phyloP scores from a whole-genome alignment of 2,329 filamentous ascomycete genomes.

The Cladophialophora carrionii region DNA sequence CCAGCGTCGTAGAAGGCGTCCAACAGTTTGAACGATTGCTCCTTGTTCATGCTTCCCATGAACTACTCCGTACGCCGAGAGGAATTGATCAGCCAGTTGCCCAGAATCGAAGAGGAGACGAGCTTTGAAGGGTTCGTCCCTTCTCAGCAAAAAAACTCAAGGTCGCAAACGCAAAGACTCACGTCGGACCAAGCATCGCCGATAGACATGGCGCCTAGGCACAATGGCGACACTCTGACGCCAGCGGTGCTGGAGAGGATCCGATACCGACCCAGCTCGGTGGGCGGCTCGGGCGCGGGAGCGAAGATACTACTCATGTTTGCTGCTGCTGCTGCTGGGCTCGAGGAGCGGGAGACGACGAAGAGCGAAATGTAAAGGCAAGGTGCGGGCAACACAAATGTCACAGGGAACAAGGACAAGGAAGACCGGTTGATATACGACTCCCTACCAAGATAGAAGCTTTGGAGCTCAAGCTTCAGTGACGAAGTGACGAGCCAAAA shows the following conservation, averaged over 20 bases:
- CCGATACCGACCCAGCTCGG: conserved; percentile 66
- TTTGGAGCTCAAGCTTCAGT: not conserved
- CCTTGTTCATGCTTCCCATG: conserved; percentile 60
- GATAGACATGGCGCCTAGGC: conserved; percentile 47
- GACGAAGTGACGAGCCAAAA: not conserved
- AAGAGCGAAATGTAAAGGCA: not conserved
- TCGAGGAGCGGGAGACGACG: not conserved
- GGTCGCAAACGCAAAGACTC: conserved; percentile 42
- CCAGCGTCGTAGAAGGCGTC: conserved; percentile 67
- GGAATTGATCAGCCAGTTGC: conserved; percentile 41
- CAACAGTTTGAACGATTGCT: conserved; percentile 64
- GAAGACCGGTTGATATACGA: not conserved
- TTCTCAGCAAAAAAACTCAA: not conserved
- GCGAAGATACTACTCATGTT: conserved; percentile 37
- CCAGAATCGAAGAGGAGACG: not conserved
- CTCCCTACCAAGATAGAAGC: not conserved
- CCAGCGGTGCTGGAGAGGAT: conserved; percentile 68
- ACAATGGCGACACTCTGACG: conserved; percentile 68
- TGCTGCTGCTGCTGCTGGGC: not conserved
- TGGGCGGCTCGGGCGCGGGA: conserved; percentile 58
- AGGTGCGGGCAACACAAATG: not conserved
- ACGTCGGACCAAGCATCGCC: conserved; percentile 43
- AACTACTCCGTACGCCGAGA: conserved; percentile 1
- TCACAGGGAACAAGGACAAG: not conserved
- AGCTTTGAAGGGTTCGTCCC: not conserved